phyloP scores from a whole-genome alignment of 345 rosid genomes.

The Euphorbia tirucalli region DNA sequence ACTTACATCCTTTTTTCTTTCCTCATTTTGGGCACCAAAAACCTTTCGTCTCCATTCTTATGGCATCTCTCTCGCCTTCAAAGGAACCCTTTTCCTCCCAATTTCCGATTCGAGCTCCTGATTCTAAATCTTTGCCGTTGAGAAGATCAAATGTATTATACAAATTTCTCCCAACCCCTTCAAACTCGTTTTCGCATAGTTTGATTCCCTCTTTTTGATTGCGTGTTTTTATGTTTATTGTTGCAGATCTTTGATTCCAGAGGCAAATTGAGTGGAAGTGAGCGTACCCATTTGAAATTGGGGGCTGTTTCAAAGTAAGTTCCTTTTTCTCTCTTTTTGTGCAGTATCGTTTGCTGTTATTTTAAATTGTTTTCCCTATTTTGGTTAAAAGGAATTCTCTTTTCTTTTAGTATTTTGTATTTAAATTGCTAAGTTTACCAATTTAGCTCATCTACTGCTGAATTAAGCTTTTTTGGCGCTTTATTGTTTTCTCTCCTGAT shows the following conservation, averaged over 20 bases:
- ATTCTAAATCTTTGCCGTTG: slow-evolving; percentile 1
- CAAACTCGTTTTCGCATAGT: not conserved
- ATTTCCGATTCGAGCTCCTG: not conserved
- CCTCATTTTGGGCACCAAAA: not conserved
- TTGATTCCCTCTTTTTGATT: not conserved
- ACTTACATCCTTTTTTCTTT: not conserved
- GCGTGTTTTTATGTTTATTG: slow-evolving; percentile 14
- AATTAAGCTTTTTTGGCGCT: not conserved
- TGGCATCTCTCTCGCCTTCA: slow-evolving; percentile 10
- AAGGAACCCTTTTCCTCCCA: slow-evolving; percentile 6
- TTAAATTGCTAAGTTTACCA: not conserved
- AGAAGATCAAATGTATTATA: not conserved
- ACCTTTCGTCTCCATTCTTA: not conserved
- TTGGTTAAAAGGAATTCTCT: not conserved
- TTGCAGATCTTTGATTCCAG: slow-evolving; percentile 36
- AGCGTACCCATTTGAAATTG: slow-evolving; percentile 31
- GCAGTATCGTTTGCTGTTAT: not conserved
- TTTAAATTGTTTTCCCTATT: not conserved
- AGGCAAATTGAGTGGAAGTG: slow-evolving; percentile 25
- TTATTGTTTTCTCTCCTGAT: not conserved
- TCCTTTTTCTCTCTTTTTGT: too few species aligned
- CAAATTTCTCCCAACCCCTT: not conserved
- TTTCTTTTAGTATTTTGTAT: not conserved
- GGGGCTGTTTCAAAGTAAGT: slow-evolving; percentile 38
- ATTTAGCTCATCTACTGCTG: not conserved